These are phyloP conservation scores for Mycosarcoma maydis DNA, from an alignment of 1,284 basidiomycete species.

Conservation along the genomic window DNA sequence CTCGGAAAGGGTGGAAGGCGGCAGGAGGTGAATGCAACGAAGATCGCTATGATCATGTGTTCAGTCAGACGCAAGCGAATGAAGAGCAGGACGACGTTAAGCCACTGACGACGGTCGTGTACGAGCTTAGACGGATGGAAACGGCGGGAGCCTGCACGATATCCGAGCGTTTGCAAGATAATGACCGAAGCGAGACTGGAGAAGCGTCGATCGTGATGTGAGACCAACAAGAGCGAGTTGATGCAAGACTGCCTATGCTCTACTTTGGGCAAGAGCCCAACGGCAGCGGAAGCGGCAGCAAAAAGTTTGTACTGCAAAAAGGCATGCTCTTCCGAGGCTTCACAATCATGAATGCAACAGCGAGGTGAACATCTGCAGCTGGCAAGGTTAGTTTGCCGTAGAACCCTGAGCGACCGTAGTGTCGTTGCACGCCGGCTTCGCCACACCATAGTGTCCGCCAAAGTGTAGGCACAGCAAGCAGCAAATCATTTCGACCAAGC, in stretches of 20 bases:
- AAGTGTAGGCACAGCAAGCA: background rate
- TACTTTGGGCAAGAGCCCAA: background rate
- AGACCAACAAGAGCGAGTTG: constrained; percentile 1
- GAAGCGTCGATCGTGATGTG: constrained; percentile 15
- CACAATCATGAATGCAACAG: constrained; percentile 1
- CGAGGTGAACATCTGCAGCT: background rate
- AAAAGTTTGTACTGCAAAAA: constrained; percentile 5
- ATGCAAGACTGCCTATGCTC: constrained; percentile 4
- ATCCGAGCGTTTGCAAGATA: constrained; percentile 17
- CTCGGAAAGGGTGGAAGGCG: constrained; percentile 5
- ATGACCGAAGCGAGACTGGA: constrained; percentile 1
- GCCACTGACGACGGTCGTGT: background rate
- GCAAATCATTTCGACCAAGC: background rate
- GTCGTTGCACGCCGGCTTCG: background rate
- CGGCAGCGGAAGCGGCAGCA: too few relatives aligned
- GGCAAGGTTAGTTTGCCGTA: constrained; percentile 7
- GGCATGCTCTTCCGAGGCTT: constrained; percentile 29
- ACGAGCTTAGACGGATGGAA: background rate
- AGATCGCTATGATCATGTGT: constrained; percentile 29
- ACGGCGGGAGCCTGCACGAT: constrained; percentile 14
- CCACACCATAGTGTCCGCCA: background rate
- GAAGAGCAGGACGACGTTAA: background rate
- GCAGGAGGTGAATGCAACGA: constrained; percentile 22
- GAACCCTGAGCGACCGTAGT: constrained; percentile 2
- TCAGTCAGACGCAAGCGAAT: constrained; percentile 2